Evolutionary conservation across 352 stramenopile genomes (phyloP).

Genomic region (Phytopythium montanum): DNA sequence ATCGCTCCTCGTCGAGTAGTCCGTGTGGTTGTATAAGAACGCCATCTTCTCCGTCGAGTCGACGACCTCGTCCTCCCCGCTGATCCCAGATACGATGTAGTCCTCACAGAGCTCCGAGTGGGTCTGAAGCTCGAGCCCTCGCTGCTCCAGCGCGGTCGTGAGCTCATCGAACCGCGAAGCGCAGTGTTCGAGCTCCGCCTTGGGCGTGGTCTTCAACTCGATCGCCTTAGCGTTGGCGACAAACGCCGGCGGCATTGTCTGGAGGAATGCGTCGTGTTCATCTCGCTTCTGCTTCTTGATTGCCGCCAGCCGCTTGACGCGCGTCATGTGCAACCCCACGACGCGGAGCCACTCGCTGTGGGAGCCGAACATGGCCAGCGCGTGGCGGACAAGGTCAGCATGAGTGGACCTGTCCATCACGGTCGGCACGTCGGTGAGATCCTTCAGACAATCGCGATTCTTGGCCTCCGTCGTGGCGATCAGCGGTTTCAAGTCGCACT

Average conservation of each 20-base stretch:
- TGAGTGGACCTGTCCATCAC: too few relatives aligned
- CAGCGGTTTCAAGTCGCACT: too few relatives aligned
- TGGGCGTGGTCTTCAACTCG: conserved; percentile 1
- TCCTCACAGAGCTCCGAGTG: conserved; percentile 12
- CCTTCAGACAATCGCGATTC: too few relatives aligned
- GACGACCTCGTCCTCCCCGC: conserved; percentile 5
- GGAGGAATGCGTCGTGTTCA: conserved; percentile 7
- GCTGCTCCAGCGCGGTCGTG: not conserved
- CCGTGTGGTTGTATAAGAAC: conserved; percentile 19
- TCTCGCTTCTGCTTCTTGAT: conserved; percentile 12
- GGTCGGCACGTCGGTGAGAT: too few relatives aligned
- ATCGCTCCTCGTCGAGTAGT: conserved; percentile 6
- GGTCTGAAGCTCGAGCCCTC: conserved; percentile 8
- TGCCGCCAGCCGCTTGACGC: conserved; percentile 6
- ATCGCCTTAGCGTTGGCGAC: not conserved
- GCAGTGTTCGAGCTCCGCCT: conserved; percentile 1
- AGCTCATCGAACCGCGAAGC: conserved; percentile 8
- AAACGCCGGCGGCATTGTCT: conserved; percentile 9
- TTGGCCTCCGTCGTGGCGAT: too few relatives aligned
- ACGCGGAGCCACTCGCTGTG: too few relatives aligned
- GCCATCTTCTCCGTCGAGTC: conserved; percentile 23
- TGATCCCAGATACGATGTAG: not conserved
- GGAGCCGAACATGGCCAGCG: too few relatives aligned
- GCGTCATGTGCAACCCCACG: conserved; percentile 5
- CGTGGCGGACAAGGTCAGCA: too few relatives aligned